A percentile compares a stretch with the other conserved stretches of the same genome.
These are phyloP conservation scores for Talaromyces sp. DNA, from an alignment of 2,329 filamentous ascomycete genomes.

Conservation along the genomic window DNA sequence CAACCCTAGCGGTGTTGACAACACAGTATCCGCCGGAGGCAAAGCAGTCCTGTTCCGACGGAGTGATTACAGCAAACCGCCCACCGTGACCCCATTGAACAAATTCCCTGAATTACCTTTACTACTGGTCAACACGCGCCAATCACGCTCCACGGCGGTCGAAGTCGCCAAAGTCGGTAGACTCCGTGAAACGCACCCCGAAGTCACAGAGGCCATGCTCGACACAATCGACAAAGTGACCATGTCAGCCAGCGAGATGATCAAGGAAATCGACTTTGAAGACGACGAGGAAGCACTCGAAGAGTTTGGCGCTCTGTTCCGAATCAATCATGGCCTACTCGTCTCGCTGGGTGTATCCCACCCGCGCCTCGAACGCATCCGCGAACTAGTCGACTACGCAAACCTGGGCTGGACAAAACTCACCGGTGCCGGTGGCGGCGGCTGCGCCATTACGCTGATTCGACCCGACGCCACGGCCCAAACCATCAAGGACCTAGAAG, in stretches of 20 bases:
- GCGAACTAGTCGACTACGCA: constrained; percentile 83
- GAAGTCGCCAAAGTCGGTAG: constrained; percentile 83
- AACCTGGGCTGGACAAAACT: constrained; percentile 96
- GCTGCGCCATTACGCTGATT: constrained; percentile 89
- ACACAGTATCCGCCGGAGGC: constrained; percentile 88
- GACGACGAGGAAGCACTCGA: constrained; percentile 62
- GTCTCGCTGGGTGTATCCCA: constrained; percentile 92
- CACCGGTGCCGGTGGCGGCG: constrained; percentile 90
- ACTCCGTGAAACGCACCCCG: constrained; percentile 67
- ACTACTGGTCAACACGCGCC: constrained; percentile 82
- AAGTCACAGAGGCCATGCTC: constrained; percentile 74
- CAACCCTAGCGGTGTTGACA: constrained; percentile 94
- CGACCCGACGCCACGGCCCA: constrained; percentile 60
- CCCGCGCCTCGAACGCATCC: constrained; percentile 83
- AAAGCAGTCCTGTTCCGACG: constrained; percentile 92
- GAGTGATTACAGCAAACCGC: constrained; percentile 71
- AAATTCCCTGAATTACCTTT: constrained; percentile 90
- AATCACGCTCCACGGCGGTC: constrained; percentile 75
- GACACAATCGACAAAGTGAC: constrained; percentile 72
- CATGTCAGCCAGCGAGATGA: constrained; percentile 53
- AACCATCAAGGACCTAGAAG: constrained; percentile 61
- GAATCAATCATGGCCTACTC: constrained; percentile 88
- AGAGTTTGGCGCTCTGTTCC: constrained; percentile 80
- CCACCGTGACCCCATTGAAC: constrained; percentile 70
- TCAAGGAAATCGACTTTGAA: constrained; percentile 64